phyloP scores from a whole-genome alignment of 2,329 filamentous ascomycete species.

The Daldinia sp. region DNA sequence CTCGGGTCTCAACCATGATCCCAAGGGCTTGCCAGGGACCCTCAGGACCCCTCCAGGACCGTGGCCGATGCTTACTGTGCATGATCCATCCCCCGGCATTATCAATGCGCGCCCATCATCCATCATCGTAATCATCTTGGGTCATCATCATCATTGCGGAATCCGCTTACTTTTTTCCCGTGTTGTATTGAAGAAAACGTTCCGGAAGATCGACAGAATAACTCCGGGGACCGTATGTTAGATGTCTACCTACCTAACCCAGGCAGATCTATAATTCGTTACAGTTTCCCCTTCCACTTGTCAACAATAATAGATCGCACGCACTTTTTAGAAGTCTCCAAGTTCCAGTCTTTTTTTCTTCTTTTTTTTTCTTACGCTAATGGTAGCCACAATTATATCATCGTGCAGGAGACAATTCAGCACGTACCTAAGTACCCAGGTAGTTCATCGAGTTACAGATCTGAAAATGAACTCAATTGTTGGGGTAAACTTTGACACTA shows the following conservation, averaged over 20 bases:
- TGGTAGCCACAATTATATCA: background rate
- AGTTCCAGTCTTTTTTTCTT: too few relatives aligned
- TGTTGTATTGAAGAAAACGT: constrained; percentile 16
- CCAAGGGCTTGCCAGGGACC: too few relatives aligned
- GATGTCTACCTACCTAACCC: too few relatives aligned
- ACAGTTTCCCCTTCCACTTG: background rate
- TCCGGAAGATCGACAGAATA: constrained; percentile 16
- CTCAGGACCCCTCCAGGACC: background rate
- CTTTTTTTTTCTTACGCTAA: background rate
- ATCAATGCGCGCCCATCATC: constrained; percentile 12
- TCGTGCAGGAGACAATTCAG: background rate
- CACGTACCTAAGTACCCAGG: constrained; percentile 2
- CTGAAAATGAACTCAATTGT: constrained; percentile 43
- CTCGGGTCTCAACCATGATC: background rate
- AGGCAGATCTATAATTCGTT: background rate
- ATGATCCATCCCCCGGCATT: constrained; percentile 18
- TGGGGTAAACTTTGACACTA: constrained; percentile 40
- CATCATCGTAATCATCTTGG: constrained; percentile 27
- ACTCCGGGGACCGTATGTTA: background rate
- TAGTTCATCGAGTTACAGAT: constrained; percentile 3
- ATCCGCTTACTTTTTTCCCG: constrained; percentile 28
- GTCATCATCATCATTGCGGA: constrained; percentile 18
- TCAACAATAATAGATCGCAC: background rate
- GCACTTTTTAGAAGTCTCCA: background rate
- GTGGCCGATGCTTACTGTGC: constrained; percentile 31